Conservation (phyloP, 2,329 filamentous ascomycete genomes). For the Thelonectria discophora region DNA sequence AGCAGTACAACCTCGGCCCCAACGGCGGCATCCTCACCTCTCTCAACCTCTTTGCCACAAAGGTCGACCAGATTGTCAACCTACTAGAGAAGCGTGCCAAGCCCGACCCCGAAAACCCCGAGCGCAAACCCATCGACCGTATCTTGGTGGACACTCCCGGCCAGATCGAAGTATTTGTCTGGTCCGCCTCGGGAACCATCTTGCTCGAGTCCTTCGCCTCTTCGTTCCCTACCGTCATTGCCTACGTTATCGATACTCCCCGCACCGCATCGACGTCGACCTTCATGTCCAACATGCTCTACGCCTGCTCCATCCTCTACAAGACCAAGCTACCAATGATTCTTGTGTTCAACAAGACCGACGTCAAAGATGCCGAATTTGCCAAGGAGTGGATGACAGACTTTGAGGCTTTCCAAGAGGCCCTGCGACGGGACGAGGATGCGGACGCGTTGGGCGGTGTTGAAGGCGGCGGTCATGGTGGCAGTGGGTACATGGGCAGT, state of each 20-base stretch:
- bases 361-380: conserved; percentile 89
- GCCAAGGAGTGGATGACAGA: conserved; percentile 99
- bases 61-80: conserved; percentile 92
- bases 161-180: conserved; percentile 98
- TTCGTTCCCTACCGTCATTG: conserved; percentile 95
- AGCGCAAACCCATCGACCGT: conserved; percentile 74
- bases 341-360: conserved; percentile 98
- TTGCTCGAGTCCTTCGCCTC: conserved; percentile 91
- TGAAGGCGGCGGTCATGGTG: conserved; percentile 73
- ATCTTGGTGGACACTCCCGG: conserved; percentile 96
- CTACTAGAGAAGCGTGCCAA: conserved; percentile 88
- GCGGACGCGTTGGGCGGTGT: conserved; percentile 77
- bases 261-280: conserved; percentile 92
- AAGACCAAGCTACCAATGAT: conserved; percentile 99
- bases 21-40: conserved; percentile 97
- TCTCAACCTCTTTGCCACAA: conserved; percentile 95
- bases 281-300: conserved; percentile 99
- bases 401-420: conserved; percentile 93
- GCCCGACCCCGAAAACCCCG: conserved; percentile 67
- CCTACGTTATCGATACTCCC: conserved; percentile 97
- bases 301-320: conserved; percentile 97
- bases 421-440: conserved; percentile 82
- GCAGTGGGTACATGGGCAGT: conserved; percentile 95
- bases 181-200: conserved; percentile 95
- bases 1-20: conserved; percentile 95